Percentiles rank a stretch among this genome's conserved stretches.
Conservation (phyloP, 78 protist genomes). For the Cavenderia fasciculata region DNA sequence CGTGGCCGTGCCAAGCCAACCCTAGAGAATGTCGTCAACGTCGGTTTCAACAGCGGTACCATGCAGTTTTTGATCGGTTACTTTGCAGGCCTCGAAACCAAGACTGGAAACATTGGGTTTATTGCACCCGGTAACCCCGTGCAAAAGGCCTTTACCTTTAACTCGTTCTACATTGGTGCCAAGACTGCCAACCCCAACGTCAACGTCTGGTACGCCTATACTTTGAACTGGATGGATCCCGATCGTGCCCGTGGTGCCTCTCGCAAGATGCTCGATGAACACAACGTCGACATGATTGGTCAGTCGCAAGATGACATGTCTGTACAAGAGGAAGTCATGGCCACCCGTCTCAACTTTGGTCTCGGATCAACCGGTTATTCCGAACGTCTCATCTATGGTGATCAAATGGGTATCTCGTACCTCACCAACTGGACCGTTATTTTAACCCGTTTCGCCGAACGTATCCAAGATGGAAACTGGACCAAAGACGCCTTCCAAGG, state of each 20-base stretch:
- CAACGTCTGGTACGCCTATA: background rate
- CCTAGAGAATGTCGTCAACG: background rate
- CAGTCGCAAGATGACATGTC: constrained; percentile 33
- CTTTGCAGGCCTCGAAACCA: constrained; percentile 4
- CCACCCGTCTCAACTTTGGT: background rate
- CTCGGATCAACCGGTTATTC: constrained; percentile 51
- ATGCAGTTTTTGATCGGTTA: constrained; percentile 10
- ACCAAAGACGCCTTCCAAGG: background rate
- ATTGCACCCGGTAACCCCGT: constrained; percentile 1
- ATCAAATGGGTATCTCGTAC: background rate
- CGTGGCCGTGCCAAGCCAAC: background rate
- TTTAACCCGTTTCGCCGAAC: background rate
- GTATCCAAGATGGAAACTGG: constrained; percentile 6
- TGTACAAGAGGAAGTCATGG: constrained; percentile 20
- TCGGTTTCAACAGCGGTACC: background rate
- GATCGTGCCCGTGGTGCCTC: constrained; percentile 12
- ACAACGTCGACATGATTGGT: constrained; percentile 21
- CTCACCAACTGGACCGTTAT: constrained; percentile 33
- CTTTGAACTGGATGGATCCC: constrained; percentile 23
- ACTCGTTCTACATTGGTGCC: constrained; percentile 13
- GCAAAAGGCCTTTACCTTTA: background rate
- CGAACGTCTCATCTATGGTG: background rate
- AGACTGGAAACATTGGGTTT: background rate
- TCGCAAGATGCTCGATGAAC: background rate
- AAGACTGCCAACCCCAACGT: background rate